Evolutionary conservation across 2,329 filamentous ascomycete genomes (phyloP), one percentile per base, ranked within the genome.

Genomic region (Diaporthe ampelina): DNA sequence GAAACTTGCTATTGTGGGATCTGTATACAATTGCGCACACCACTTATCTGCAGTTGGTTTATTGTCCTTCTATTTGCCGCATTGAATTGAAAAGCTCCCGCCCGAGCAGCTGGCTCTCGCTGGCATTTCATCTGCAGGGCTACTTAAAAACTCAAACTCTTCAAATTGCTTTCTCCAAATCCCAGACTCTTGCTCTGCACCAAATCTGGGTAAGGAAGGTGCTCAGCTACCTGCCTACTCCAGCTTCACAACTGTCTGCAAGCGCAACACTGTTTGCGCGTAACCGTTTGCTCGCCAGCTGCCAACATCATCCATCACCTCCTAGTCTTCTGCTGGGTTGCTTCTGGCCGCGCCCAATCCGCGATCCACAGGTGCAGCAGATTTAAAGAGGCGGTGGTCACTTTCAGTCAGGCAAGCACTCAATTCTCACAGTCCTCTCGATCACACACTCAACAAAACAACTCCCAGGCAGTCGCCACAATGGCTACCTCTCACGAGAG

Each of bases 401-500:
- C 15, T 35, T 26, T 13, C 29, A 26, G n/a, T 13, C 29, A 26
- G n/a, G 63, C 29, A 37, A 67, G n/a, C 43, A n/a, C 11, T 40
- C 29, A 67, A 24, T 9, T 37, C 8, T 24, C 45, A 52, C n/a
- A 7, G 3, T 15, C 13, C 21, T 21, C 3, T 21, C 10, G 4
- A 26, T 35, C 29, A 37, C 10, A n/a, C 29, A 2, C 7, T 17
- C 45, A 54, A 5, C 70, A 54, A 21, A 40, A 35, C 48, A 68
- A 15, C 45, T 65, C 17, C 17, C 32, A n/a, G 11, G 45, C 43
- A 54, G 45, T 45, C n/a, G n/a, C 17, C 68, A 72, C 48, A 6
- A 76, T 76, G 74, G 26, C 72, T 8, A 29, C 37, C 15, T n/a
- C 19, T 1, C 37, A 13, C 19, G 72, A 32, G 15, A 72, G 52